A percentile compares a stretch with the other conserved stretches of the same genome.
phyloP scores from a whole-genome alignment of 2,329 filamentous ascomycete species.

The Magnaporthiopsis rhizophila region DNA sequence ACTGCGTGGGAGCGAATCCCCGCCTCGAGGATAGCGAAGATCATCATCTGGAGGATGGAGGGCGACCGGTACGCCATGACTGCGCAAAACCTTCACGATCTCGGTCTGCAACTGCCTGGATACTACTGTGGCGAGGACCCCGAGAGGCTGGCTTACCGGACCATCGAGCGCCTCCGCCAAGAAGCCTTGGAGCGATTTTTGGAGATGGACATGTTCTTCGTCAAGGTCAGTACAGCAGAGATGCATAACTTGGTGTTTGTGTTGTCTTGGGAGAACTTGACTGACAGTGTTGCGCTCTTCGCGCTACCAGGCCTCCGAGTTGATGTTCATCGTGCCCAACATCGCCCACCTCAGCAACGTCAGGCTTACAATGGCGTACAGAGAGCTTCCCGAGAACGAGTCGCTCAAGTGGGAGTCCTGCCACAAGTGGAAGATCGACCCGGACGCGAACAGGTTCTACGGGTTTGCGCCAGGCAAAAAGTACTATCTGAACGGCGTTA shows the following conservation, averaged over 20 bases:
- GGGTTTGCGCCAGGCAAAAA: constrained; percentile 49
- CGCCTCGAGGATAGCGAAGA: constrained; percentile 46
- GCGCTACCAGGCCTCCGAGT: constrained; percentile 46
- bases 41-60: constrained; percentile 51
- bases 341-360: constrained; percentile 50
- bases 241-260: too few species aligned
- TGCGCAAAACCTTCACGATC: constrained; percentile 38
- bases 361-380: constrained; percentile 49
- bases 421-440: constrained; percentile 53
- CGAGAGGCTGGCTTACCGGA: constrained; percentile 31
- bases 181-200: constrained; percentile 46
- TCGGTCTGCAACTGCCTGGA: constrained; percentile 44
- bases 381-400: constrained; percentile 48
- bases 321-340: constrained; percentile 49
- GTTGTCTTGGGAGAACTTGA: neutral
- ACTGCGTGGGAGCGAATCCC: constrained; percentile 50
- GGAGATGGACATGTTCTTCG: constrained; percentile 56
- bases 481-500: constrained; percentile 48
- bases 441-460: constrained; percentile 41
- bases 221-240: constrained; percentile 41
- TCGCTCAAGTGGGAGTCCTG: constrained; percentile 31
- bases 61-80: constrained; percentile 48
- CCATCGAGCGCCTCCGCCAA: constrained; percentile 36
- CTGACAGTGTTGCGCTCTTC: neutral
- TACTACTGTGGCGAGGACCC: constrained; percentile 43